Conservation (phyloP, 1,284 basidiomycete genomes). For the Porodaedalea pini region DNA sequence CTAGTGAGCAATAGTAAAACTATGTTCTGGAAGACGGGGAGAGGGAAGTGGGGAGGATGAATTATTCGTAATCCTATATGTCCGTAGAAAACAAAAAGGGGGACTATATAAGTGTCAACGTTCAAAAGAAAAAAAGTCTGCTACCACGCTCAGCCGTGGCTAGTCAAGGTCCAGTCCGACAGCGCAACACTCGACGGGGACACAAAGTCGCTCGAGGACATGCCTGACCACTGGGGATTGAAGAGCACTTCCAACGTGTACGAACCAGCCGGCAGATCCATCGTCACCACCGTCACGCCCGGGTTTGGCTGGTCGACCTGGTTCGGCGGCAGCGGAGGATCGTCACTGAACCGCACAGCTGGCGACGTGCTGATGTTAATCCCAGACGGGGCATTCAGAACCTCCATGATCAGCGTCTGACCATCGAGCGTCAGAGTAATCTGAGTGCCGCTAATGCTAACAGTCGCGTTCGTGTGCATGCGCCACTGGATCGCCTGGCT, state of each 20-base stretch:
- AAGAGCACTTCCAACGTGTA: slow-evolving; percentile 79
- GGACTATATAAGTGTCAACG: slow-evolving; percentile 6
- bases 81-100: slow-evolving; percentile 16
- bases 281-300: slow-evolving; percentile 76
- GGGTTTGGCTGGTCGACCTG: slow-evolving; percentile 71
- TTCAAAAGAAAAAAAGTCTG: slow-evolving; percentile 12
- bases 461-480: slow-evolving; percentile 89
- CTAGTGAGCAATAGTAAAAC: slow-evolving; percentile 1
- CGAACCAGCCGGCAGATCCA: slow-evolving; percentile 67
- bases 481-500: slow-evolving; percentile 76
- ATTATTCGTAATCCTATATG: neutral
- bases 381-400: slow-evolving; percentile 60
- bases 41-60: neutral
- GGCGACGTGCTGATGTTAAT: slow-evolving; percentile 47
- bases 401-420: slow-evolving; percentile 43
- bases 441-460: slow-evolving; percentile 52
- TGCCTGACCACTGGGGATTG: slow-evolving; percentile 79
- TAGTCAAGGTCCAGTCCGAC: slow-evolving; percentile 67
- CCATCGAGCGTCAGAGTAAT: slow-evolving; percentile 51
- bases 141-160: slow-evolving; percentile 48
- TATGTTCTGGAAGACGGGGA: neutral
- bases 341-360: slow-evolving; percentile 54
- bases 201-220: slow-evolving; percentile 54
- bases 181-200: slow-evolving; percentile 66
- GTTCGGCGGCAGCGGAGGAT: slow-evolving; percentile 56